Percentiles rank a stretch among this genome's conserved stretches.
Conservation (phyloP, 2,329 filamentous ascomycete species). For the Ophiostoma quercus region DNA sequence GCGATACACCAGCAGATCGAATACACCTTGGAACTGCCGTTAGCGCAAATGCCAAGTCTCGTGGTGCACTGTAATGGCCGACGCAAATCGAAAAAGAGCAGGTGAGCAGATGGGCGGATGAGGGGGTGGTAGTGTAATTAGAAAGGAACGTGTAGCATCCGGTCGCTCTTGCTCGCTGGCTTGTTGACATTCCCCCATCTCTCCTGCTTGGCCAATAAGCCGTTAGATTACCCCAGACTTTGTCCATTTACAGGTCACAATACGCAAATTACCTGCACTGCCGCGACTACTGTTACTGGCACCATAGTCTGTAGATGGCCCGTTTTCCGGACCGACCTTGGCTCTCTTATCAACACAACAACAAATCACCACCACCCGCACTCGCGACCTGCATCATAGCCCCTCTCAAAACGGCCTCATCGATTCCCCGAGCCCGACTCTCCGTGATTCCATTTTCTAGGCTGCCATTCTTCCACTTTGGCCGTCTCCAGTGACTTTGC, state of each 20-base stretch:
- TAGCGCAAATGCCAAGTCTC: neutral
- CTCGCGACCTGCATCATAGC: neutral
- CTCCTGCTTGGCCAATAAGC: neutral
- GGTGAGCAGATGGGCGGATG: neutral
- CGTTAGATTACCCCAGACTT: constrained; percentile 9
- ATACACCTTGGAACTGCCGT: neutral
- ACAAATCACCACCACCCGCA: neutral
- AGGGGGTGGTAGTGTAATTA: neutral
- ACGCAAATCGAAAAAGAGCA: neutral
- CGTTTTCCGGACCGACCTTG: neutral
- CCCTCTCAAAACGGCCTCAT: neutral
- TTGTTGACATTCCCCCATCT: neutral
- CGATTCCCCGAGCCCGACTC: neutral
- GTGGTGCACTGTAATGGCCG: neutral
- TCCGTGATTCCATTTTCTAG: neutral
- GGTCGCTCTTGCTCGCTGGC: neutral
- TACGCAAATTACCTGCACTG: neutral
- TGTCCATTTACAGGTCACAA: neutral
- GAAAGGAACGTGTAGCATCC: constrained; percentile 8
- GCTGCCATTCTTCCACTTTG: neutral
- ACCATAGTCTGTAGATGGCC: neutral
- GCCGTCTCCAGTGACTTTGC: constrained; percentile 4
- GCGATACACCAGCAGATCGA: neutral
- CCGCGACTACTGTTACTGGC: neutral
- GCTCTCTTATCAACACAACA: neutral